Evolutionary conservation across 805 yeast genomes (phyloP).

Genomic region (Starmerella scarabaei): DNA sequence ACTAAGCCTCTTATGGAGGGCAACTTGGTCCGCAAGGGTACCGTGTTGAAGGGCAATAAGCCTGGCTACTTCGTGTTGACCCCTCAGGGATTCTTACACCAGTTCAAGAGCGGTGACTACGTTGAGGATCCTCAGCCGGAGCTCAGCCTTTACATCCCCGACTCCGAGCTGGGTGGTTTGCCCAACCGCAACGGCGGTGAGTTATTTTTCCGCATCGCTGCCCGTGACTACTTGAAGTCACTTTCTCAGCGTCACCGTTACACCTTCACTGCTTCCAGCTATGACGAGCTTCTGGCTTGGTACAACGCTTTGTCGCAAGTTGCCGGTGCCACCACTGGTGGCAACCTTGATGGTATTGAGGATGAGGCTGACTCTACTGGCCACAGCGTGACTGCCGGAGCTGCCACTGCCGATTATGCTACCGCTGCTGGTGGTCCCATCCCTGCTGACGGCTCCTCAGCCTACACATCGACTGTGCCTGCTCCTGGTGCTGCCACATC

Average conservation of each 20-base stretch:
- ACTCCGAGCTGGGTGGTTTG: conserved; percentile 31
- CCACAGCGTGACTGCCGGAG: not conserved
- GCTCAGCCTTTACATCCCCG: conserved; percentile 37
- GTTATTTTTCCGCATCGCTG: conserved; percentile 32
- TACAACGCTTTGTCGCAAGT: conserved; percentile 28
- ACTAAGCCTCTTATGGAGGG: conserved; percentile 40
- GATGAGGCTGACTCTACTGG: conserved; percentile 3
- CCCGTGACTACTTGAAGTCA: conserved; percentile 31
- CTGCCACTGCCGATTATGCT: not conserved
- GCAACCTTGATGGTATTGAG: conserved; percentile 8
- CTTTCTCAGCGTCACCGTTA: conserved; percentile 28
- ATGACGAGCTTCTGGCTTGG: conserved; percentile 38
- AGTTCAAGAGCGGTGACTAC: conserved; percentile 32
- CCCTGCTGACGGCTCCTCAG: not conserved
- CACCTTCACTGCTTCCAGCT: conserved; percentile 34
- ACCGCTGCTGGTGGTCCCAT: not conserved
- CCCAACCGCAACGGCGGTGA: conserved; percentile 25
- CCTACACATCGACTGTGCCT: not conserved
- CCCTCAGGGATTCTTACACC: conserved; percentile 34
- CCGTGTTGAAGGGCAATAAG: conserved; percentile 31
- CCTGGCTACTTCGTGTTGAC: conserved; percentile 38
- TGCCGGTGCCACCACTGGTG: conserved; percentile 18
- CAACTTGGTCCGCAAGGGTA: conserved; percentile 33
- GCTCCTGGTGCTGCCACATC: not conserved
- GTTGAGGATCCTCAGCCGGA: conserved; percentile 35